Evolutionary conservation across 2,329 filamentous ascomycete species (phyloP).

Genomic region (Aspergillus glaucus): DNA sequence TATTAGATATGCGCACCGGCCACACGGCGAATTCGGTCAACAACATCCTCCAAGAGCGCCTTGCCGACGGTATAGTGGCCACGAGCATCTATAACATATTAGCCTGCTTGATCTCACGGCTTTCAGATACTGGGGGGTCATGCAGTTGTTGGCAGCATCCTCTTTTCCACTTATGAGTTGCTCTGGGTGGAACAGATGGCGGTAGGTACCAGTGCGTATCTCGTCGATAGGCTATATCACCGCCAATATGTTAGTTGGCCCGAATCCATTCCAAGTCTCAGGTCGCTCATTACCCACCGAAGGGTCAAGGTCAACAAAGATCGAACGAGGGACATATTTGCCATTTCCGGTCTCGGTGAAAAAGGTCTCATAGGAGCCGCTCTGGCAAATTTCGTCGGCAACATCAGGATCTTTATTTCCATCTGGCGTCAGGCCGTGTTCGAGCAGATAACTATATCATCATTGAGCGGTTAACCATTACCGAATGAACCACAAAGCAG

Average conservation of each 20-base stretch:
- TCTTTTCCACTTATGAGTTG: conserved; percentile 62
- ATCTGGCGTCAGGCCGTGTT: conserved; percentile 58
- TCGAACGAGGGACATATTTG: conserved; percentile 63
- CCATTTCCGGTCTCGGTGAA: conserved; percentile 59
- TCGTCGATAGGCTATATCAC: conserved; percentile 54
- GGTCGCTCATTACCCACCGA: conserved; percentile 39
- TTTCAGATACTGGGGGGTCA: conserved; percentile 9
- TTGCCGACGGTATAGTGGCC: conserved; percentile 65
- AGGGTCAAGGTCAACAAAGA: conserved; percentile 62
- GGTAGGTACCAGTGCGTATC: conserved; percentile 58
- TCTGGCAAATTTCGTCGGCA: conserved; percentile 45
- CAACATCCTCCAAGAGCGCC: conserved; percentile 58
- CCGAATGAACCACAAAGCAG: conserved; percentile 19
- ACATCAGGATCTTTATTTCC: conserved; percentile 54
- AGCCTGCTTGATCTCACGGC: conserved; percentile 5
- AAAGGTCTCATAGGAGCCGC: conserved; percentile 59
- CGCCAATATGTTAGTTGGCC: conserved; percentile 8
- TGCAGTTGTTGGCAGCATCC: conserved; percentile 63
- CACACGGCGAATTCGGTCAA: conserved; percentile 57
- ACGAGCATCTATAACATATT: conserved; percentile 48
- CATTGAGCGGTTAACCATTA: conserved; percentile 2
- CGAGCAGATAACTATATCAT: conserved; percentile 53
- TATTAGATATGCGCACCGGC: conserved; percentile 44
- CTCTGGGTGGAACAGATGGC: conserved; percentile 60
- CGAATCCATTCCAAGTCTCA: neutral